Conservation (phyloP, 441 rosid genomes). For the Erodium texanum region DNA sequence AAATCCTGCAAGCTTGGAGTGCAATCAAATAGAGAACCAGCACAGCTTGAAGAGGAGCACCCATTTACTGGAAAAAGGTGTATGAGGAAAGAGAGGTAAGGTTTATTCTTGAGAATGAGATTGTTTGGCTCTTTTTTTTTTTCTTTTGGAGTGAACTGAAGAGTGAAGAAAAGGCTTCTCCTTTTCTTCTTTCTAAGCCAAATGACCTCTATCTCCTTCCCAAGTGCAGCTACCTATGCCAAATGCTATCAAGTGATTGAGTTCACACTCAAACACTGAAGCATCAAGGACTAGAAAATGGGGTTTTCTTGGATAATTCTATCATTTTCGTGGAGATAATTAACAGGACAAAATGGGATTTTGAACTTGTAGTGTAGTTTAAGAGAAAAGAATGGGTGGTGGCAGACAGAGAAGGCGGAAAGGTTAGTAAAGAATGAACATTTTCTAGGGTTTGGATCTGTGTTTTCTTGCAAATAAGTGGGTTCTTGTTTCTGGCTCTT, state of each 20-base stretch:
- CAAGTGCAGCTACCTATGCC: neutral
- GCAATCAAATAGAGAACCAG: conserved; percentile 32
- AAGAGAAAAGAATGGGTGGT: conserved; percentile 13
- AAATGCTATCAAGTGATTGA: neutral
- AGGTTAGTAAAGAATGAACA: conserved; percentile 21
- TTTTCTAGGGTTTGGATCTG: conserved; percentile 3
- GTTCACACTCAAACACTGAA: conserved; percentile 4
- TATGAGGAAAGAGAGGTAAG: neutral
- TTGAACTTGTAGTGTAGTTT: neutral
- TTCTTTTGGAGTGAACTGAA: neutral
- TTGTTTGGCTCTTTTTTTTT: neutral
- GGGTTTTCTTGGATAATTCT: neutral
- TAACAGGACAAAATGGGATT: neutral
- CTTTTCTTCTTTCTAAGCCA: neutral
- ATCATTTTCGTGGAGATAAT: too few species aligned
- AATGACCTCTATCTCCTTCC: conserved; percentile 2
- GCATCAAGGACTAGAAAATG: neutral
- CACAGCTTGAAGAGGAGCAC: conserved; percentile 21
- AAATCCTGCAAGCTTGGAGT: conserved; percentile 22
- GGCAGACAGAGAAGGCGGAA: conserved; percentile 35
- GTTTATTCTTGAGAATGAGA: conserved; percentile 10
- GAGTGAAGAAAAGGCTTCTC: neutral
- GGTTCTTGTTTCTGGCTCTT: conserved; percentile 25
- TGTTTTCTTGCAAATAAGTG: neutral
- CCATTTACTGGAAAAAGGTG: conserved; percentile 26